Evolutionary conservation across 208 protist species (phyloP).

Genomic region (Wallacemonas sp.): DNA sequence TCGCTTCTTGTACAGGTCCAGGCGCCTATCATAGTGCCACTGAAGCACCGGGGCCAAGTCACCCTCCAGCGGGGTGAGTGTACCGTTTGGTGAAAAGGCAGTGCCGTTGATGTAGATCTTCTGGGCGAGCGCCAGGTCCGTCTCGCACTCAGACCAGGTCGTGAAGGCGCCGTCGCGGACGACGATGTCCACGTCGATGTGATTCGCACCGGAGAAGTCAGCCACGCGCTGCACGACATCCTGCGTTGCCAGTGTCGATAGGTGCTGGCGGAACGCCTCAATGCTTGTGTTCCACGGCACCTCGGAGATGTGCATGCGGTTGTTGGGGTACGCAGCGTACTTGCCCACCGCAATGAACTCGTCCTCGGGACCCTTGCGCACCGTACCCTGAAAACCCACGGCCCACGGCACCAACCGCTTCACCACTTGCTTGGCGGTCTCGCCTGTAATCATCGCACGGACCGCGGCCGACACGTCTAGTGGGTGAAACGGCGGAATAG

Average conservation of each 20-base stretch:
- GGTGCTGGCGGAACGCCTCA: slow-evolving; percentile 71
- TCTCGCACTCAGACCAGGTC: slow-evolving; percentile 78
- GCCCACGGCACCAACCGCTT: slow-evolving; percentile 95
- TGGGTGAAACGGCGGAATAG: slow-evolving; percentile 95
- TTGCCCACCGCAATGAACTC: slow-evolving; percentile 78
- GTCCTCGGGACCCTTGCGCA: slow-evolving; percentile 61
- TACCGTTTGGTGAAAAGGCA: slow-evolving; percentile 82
- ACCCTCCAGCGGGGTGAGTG: slow-evolving; percentile 70
- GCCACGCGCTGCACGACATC: slow-evolving; percentile 87
- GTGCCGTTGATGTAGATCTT: slow-evolving; percentile 85
- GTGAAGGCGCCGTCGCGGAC: slow-evolving; percentile 49
- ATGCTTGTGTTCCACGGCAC: slow-evolving; percentile 75
- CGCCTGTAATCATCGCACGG: slow-evolving; percentile 79
- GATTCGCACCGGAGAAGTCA: slow-evolving; percentile 89
- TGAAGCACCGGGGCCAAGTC: slow-evolving; percentile 77
- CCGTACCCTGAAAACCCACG: slow-evolving; percentile 92
- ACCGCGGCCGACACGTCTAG: slow-evolving; percentile 94
- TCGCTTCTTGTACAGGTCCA: slow-evolving; percentile 87
- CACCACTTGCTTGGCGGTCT: slow-evolving; percentile 72
- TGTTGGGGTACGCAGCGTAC: slow-evolving; percentile 63
- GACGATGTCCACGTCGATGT: slow-evolving; percentile 89
- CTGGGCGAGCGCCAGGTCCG: slow-evolving; percentile 64
- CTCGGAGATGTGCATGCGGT: slow-evolving; percentile 76
- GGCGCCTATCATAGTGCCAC: slow-evolving; percentile 91
- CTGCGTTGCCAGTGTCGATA: slow-evolving; percentile 59